A percentile compares a stretch with the other conserved stretches of the same genome.
Conservation (phyloP, 2,329 filamentous ascomycete genomes). For the Neopestalotiopsis sp. region DNA sequence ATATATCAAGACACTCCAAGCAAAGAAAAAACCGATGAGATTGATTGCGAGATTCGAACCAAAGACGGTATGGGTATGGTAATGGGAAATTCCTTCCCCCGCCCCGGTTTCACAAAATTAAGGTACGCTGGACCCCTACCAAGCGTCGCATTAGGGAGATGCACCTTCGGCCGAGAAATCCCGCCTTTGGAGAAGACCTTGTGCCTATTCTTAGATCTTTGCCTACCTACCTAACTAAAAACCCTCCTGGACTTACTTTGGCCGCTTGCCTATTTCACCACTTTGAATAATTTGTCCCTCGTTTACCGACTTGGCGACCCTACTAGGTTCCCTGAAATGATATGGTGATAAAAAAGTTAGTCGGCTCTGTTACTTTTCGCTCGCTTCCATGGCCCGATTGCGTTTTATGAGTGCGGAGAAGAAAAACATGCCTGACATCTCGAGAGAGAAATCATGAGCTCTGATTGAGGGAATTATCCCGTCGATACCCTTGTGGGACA, state of each 20-base stretch:
- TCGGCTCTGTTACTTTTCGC: neutral
- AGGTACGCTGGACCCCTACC: slow-evolving; percentile 16
- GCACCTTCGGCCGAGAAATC: slow-evolving; percentile 15
- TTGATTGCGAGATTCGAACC: neutral
- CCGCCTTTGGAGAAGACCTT: slow-evolving; percentile 1
- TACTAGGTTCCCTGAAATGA: neutral
- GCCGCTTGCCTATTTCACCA: neutral
- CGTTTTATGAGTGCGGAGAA: slow-evolving; percentile 4
- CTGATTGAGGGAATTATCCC: slow-evolving; percentile 13
- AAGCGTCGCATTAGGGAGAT: slow-evolving; percentile 12
- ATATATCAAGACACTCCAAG: neutral
- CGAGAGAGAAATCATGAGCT: neutral
- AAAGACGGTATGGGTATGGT: neutral
- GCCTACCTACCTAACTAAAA: neutral
- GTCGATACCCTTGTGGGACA: neutral
- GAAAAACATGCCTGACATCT: neutral
- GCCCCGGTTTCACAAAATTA: slow-evolving; percentile 12
- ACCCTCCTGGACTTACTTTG: neutral
- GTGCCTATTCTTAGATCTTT: slow-evolving; percentile 14
- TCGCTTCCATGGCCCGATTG: neutral
- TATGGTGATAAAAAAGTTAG: neutral
- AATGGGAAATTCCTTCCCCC: slow-evolving; percentile 7
- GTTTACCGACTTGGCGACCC: neutral
- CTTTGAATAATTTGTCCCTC: neutral
- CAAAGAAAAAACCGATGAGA: neutral